phyloP scores from a whole-genome alignment of 2,329 filamentous ascomycete species.

The Lachnellula hyalina region DNA sequence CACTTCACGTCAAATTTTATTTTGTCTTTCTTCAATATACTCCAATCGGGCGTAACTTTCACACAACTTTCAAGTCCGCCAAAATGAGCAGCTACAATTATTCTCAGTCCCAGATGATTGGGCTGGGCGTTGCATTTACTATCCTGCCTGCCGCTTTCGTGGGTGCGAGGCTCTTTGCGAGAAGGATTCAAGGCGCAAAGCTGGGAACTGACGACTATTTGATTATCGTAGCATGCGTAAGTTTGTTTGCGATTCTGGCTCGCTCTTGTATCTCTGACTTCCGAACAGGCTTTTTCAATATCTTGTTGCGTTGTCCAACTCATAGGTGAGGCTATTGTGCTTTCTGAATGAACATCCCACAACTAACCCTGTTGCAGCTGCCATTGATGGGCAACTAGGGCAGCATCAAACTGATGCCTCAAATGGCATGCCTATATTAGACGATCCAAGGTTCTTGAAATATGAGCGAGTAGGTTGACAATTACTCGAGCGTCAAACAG shows the following conservation, averaged over 20 bases:
- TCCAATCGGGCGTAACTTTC: too few relatives aligned
- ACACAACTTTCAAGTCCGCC: too few relatives aligned
- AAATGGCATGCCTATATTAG: not conserved
- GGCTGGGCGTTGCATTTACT: not conserved
- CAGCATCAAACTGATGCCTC: not conserved
- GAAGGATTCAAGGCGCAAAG: not conserved
- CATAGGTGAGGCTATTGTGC: not conserved
- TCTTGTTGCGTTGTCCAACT: not conserved
- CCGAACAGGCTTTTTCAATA: not conserved
- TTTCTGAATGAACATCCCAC: too few relatives aligned
- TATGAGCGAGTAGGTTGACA: not conserved
- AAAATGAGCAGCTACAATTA: not conserved
- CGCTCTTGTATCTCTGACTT: too few relatives aligned
- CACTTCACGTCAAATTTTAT: too few relatives aligned
- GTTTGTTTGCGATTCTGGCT: not conserved
- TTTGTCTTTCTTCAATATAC: too few relatives aligned
- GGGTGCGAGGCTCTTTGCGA: not conserved
- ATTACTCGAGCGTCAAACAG: not conserved
- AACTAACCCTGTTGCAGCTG: not conserved
- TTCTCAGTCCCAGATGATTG: slow-evolving; percentile 1
- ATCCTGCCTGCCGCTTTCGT: not conserved
- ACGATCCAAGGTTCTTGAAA: not conserved
- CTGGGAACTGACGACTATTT: not conserved
- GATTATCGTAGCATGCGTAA: not conserved
- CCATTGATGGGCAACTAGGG: not conserved